A percentile compares a stretch with the other conserved stretches of the same genome.
Evolutionary conservation across 1,139 yeast genomes (phyloP).

Genomic region (Barnettozyma hawaiiensis): DNA sequence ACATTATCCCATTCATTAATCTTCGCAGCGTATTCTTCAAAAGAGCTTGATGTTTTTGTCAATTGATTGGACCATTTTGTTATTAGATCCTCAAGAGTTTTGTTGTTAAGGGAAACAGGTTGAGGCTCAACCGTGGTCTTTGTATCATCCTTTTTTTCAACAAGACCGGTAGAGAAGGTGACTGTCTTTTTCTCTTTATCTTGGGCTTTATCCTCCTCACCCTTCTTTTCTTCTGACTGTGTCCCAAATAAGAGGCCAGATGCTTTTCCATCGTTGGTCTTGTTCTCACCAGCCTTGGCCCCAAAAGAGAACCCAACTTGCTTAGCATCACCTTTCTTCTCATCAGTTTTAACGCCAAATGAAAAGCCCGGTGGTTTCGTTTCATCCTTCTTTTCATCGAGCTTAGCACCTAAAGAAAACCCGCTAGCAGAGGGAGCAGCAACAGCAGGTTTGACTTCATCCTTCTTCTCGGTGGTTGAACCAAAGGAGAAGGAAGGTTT

Average conservation of each 20-base stretch:
- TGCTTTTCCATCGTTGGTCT: slow-evolving; percentile 13
- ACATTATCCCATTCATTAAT: slow-evolving; percentile 83
- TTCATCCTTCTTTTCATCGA: slow-evolving; percentile 16
- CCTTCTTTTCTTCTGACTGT: slow-evolving; percentile 14
- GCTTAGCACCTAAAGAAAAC: slow-evolving; percentile 19
- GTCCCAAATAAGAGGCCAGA: slow-evolving; percentile 27
- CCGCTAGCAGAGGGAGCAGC: slow-evolving; percentile 11
- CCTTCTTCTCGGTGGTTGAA: slow-evolving; percentile 22
- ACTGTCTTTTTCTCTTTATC: slow-evolving; percentile 23
- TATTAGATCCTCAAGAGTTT: slow-evolving; percentile 87
- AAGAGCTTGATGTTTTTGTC: slow-evolving; percentile 64
- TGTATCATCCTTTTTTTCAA: slow-evolving; percentile 26
- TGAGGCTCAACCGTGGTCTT: slow-evolving; percentile 55
- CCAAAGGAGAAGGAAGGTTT: slow-evolving; percentile 20
- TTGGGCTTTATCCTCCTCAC: slow-evolving; percentile 21
- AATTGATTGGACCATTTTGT: slow-evolving; percentile 91
- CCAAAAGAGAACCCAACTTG: slow-evolving; percentile 23
- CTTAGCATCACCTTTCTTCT: slow-evolving; percentile 16
- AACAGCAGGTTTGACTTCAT: slow-evolving; percentile 18
- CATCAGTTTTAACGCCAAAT: slow-evolving; percentile 24
- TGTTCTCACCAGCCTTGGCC: slow-evolving; percentile 16
- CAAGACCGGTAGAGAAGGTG: slow-evolving; percentile 20
- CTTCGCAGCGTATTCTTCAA: slow-evolving; percentile 69
- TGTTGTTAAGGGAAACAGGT: slow-evolving; percentile 79
- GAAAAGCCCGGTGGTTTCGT: slow-evolving; percentile 16